A percentile compares a stretch with the other conserved stretches of the same genome.
phyloP scores from a whole-genome alignment of 768 basidiomycete genomes.

The Gyrodon lividus region DNA sequence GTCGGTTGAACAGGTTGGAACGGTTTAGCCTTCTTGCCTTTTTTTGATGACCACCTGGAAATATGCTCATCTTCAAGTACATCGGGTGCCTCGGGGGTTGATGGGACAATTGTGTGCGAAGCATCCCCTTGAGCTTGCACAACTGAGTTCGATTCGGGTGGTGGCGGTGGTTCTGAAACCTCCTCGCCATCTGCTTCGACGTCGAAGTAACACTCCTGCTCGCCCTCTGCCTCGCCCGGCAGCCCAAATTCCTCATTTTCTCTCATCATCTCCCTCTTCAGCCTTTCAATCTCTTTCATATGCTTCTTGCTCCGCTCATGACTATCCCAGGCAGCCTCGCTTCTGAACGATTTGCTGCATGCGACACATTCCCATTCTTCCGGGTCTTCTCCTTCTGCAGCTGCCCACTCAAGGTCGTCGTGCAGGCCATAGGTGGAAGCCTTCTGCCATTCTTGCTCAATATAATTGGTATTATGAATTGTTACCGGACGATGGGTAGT shows the following conservation, averaged over 20 bases:
- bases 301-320: conserved; percentile 97
- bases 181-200: conserved; percentile 9
- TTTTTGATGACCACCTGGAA: conserved; percentile 8
- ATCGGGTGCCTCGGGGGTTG: background rate
- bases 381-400: conserved; percentile 63
- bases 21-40: conserved; percentile 7
- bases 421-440: conserved; percentile 36
- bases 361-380: conserved; percentile 97
- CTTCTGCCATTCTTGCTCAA: conserved; percentile 92
- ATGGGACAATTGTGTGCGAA: background rate
- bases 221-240: conserved; percentile 38
- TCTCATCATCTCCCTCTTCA: conserved; percentile 73
- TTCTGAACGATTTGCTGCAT: conserved; percentile 85
- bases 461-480: conserved; percentile 42
- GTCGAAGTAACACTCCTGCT: conserved; percentile 21
- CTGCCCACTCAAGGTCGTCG: conserved; percentile 71
- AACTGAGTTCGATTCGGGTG: conserved; percentile 8
- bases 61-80: conserved; percentile 6
- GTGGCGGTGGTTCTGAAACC: conserved; percentile 12
- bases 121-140: conserved; percentile 1
- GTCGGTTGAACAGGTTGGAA: conserved; percentile 4
- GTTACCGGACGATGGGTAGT: conserved; percentile 28
- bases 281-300: conserved; percentile 75
- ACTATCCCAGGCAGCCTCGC: conserved; percentile 93
- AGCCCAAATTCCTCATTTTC: conserved; percentile 67